Conservation (phyloP, 1,284 basidiomycete species). For the Waitea zeae region DNA sequence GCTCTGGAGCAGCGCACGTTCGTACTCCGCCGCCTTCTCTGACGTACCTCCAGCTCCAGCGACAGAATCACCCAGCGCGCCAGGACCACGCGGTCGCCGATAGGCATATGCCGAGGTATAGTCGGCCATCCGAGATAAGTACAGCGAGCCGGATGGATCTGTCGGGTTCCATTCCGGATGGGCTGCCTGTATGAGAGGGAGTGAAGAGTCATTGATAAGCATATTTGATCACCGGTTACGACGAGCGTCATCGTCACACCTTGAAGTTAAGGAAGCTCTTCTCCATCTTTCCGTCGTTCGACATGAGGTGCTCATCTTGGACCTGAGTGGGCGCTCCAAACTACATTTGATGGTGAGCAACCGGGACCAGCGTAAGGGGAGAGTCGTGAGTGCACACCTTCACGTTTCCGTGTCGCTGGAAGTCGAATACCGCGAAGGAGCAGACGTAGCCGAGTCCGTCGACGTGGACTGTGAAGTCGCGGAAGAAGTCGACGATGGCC, state of each 20-base stretch:
- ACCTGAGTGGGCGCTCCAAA: constrained; percentile 61
- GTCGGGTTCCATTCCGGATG: constrained; percentile 90
- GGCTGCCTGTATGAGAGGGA: constrained; percentile 39
- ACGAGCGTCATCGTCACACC: no score
- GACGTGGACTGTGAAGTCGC: constrained; percentile 92
- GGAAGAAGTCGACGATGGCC: constrained; percentile 88
- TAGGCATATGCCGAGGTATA: constrained; percentile 13
- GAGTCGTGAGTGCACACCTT: constrained; percentile 25
- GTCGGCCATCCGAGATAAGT: constrained; percentile 70
- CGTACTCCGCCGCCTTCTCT: constrained; percentile 55
- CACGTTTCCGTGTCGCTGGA: constrained; percentile 79
- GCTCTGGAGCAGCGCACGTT: constrained; percentile 54
- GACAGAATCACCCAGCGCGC: no score
- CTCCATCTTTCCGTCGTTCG: constrained; percentile 95
- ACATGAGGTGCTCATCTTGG: constrained; percentile 58
- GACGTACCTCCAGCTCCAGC: no score
- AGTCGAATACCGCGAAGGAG: constrained; percentile 96
- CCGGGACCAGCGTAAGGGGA: neutral
- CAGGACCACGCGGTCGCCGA: neutral
- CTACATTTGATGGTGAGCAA: constrained; percentile 15
- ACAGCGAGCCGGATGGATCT: constrained; percentile 74
- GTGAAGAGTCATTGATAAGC: neutral
- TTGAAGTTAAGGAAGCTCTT: constrained; percentile 96
- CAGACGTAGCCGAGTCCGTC: constrained; percentile 95
- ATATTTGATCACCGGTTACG: constrained; percentile 1